Base-by-base conservation (phyloP, 257 asterid species). In the Ligustrum vulgare region DNA sequence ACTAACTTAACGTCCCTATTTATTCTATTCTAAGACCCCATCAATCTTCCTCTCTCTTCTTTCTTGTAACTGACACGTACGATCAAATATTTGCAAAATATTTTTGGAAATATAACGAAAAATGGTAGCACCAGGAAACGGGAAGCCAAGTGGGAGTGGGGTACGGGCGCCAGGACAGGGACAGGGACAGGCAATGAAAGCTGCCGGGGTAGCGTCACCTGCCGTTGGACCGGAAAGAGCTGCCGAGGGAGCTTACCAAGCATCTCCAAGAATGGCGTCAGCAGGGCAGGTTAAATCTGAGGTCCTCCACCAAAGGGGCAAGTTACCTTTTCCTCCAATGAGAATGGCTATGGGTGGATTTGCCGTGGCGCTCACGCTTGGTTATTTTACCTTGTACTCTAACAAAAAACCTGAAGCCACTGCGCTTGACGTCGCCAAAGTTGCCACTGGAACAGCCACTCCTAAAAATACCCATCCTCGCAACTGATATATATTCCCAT, bases 401-500 rank as follows among this genome's bases (percentile, higher is more conserved):
- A 77, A 87, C 69, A 91, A 91, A 83, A 89, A 89, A 76, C 86
- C 93, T 0, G 98, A 92, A 76, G 96, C 91, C 11, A 81, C 90
- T n/a, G 96, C 98, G 37, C 47, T 85, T 32, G 98, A 94, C 36
- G 98, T 92, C 1, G 98, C 97, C 4, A 89, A 72, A 80, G 98
- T 94, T 12, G 81, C 80, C 31, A 75, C 85, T 41, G 47, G 47
- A 41, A 41, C 47, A 9, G 47, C 47, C 47, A 41, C 47, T 41
- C 15, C 47, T 2, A 10, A 39, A 39, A 41, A 41, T 15, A 41
- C 47, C 47, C 47, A 41, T 41, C 47, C 47, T 41, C 47, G 47
- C 16, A 41, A 41, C 47, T 41, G 47, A 41, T 10, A 41, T 41
- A 41, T 10, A 41, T 41, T 41, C 47, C 47, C 15, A 2, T 41